Conservation (phyloP, 163 green algal genomes). For the Scenedesmus sp. region DNA sequence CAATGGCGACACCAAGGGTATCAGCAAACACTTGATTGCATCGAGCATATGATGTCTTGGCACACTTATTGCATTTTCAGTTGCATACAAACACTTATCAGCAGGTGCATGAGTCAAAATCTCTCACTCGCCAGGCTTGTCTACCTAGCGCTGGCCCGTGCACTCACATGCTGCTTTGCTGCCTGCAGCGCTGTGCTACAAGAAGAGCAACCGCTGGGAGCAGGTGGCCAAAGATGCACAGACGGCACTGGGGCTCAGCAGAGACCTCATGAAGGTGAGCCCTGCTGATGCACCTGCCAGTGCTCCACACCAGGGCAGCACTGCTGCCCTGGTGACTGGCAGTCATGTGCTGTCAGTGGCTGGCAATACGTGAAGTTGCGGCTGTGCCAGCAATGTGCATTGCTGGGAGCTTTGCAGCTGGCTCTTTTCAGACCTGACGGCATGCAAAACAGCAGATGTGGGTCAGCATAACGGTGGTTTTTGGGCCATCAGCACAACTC, state of each 20-base stretch:
- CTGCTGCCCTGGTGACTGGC: not conserved
- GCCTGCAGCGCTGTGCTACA: conserved; percentile 61
- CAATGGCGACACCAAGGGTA: no score
- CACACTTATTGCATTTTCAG: no score
- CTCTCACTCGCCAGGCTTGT: no score
- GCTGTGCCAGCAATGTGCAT: not conserved
- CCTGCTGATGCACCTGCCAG: not conserved
- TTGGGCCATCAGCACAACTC: no score
- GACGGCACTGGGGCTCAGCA: conserved; percentile 58
- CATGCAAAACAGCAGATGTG: no score
- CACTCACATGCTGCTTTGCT: not conserved
- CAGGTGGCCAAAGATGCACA: conserved; percentile 56
- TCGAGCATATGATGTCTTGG: no score
- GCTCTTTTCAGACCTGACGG: not conserved
- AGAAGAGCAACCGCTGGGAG: conserved; percentile 60
- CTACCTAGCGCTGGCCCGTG: not conserved
- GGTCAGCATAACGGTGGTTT: no score
- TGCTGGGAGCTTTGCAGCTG: not conserved
- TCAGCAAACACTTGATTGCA: no score
- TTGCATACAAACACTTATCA: no score
- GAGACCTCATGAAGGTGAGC: conserved; percentile 57
- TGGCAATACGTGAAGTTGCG: no score
- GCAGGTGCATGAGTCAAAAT: no score
- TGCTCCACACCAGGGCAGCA: not conserved
- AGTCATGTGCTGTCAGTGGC: not conserved